Base-by-base conservation (phyloP, 2,329 filamentous ascomycete genomes). In the Nothomitra cinnamomea region DNA sequence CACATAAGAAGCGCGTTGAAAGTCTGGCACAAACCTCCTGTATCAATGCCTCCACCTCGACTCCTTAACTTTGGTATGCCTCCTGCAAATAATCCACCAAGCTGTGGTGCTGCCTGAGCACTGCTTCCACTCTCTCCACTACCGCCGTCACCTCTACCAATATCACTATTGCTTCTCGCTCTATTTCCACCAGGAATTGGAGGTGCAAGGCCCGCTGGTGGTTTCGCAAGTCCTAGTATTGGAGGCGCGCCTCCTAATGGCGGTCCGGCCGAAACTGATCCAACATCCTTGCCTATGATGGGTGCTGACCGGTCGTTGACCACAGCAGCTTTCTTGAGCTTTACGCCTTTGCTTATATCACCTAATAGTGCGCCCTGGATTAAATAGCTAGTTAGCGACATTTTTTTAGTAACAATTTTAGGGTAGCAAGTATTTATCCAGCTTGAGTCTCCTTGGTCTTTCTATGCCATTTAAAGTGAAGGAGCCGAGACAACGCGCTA, bases 31-130 rank as follows among this genome's bases (percentile, higher is more conserved):
- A 38, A 48, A 76, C 75, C 75, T 65, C 82, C 85, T 1, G 85
- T 90, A 66, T 87, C 77, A 56, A 90, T 73, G 40, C 84, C 84
- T 49, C 86, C 89, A 54, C 87, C 85, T 2, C 82, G 77, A 71
- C 94, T 95, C 66, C 86, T 85, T 62, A 98, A 66, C 70, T 95
- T 96, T 2, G 92, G 92, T 79, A 96, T 96, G 38, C 90, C 92
- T 36, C 87, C 89, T 1, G 86, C 87, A 64, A 98, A 95, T 24
- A 98, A 67, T 1, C 92, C 92, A 28, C 74, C 90, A 10, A 96
- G 68, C 65, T 95, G 90, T 10, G 88, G 87, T 19, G 79, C 82
- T 77, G 59, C 75, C 67, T 1, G 68, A 69, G 28, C 28, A 32
- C 28, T 32, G 28, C 28, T 10, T 32, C 28, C 28, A 32, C 28